Evolutionary conservation across 1,139 yeast genomes (phyloP).

Genomic region (Protomyces inouyei): DNA sequence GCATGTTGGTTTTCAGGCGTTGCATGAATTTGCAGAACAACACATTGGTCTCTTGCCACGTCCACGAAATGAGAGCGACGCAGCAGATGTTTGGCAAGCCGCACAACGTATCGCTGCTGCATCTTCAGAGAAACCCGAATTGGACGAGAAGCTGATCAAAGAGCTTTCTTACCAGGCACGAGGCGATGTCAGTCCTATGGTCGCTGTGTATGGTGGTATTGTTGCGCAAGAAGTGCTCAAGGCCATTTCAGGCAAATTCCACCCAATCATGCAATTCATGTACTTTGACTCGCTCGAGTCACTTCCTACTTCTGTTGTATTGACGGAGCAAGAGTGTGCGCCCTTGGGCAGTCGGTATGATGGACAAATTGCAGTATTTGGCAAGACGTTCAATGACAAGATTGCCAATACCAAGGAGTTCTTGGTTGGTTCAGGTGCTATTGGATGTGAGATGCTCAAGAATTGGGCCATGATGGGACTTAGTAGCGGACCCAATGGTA

Average conservation of each 20-base stretch:
- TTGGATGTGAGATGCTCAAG: constrained; percentile 98
- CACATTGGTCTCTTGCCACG: constrained; percentile 67
- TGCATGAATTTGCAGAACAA: constrained; percentile 63
- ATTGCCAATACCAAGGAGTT: constrained; percentile 76
- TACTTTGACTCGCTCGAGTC: constrained; percentile 94
- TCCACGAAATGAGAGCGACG: constrained; percentile 72
- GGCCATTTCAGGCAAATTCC: constrained; percentile 89
- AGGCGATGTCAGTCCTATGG: constrained; percentile 88
- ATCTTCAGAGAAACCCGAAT: constrained; percentile 52
- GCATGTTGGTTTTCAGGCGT: constrained; percentile 88
- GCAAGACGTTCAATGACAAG: constrained; percentile 65
- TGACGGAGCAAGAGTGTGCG: constrained; percentile 66
- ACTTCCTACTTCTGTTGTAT: constrained; percentile 59
- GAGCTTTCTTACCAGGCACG: constrained; percentile 79
- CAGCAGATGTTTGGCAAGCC: constrained; percentile 57
- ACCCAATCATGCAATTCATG: constrained; percentile 83
- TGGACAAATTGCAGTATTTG: constrained; percentile 89
- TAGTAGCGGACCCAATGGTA: constrained; percentile 86
- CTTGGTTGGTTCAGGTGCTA: constrained; percentile 96
- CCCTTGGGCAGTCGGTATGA: constrained; percentile 84
- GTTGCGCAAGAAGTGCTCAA: constrained; percentile 95
- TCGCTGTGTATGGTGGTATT: constrained; percentile 88
- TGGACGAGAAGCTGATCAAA: constrained; percentile 62
- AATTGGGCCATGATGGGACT: constrained; percentile 98
- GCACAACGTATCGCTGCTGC: constrained; percentile 58